Percentiles rank a stretch among this genome's conserved stretches.
phyloP scores from a whole-genome alignment of 371 early-diverging fungal genomes.

The Mucor indicus region DNA sequence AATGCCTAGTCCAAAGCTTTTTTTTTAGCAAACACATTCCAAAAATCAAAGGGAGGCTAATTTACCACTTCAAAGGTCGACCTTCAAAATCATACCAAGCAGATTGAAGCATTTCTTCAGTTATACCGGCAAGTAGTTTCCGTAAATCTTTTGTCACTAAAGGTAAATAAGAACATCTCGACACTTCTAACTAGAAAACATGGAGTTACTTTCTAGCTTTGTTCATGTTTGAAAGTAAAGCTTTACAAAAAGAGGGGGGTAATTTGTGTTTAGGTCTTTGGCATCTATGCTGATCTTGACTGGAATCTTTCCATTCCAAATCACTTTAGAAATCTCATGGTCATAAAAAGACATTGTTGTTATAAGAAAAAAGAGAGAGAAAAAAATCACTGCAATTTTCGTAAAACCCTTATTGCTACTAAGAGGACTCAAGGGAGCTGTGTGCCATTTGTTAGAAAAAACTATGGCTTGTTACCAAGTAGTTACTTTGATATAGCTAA shows the following conservation, averaged over 20 bases:
- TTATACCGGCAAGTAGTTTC: conserved; percentile 38
- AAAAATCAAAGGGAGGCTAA: neutral
- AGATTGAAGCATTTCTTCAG: conserved; percentile 36
- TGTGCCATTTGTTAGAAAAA: no score
- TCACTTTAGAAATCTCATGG: conserved; percentile 26
- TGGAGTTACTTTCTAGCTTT: neutral
- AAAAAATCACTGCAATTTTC: no score
- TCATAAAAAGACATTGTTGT: conserved; percentile 18
- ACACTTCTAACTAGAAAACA: conserved; percentile 46
- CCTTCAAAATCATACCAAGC: conserved; percentile 67
- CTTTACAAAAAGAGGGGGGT: neutral
- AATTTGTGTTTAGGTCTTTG: conserved; percentile 28
- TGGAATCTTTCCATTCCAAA: conserved; percentile 62
- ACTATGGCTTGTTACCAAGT: no score
- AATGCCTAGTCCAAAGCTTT: conserved; percentile 53
- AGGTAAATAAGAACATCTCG: conserved; percentile 66
- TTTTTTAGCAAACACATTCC: neutral
- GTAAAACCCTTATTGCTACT: no score
- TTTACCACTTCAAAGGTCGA: conserved; percentile 70
- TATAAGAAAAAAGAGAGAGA: no score
- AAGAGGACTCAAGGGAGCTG: no score
- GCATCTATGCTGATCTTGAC: conserved; percentile 47
- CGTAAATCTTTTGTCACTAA: conserved; percentile 51
- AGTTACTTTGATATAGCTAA: no score
- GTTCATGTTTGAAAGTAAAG: neutral